Evolutionary conservation across 2,329 filamentous ascomycete genomes (phyloP), one percentile per base, ranked within the genome.

Genomic region (Chlorencoelia australis): DNA sequence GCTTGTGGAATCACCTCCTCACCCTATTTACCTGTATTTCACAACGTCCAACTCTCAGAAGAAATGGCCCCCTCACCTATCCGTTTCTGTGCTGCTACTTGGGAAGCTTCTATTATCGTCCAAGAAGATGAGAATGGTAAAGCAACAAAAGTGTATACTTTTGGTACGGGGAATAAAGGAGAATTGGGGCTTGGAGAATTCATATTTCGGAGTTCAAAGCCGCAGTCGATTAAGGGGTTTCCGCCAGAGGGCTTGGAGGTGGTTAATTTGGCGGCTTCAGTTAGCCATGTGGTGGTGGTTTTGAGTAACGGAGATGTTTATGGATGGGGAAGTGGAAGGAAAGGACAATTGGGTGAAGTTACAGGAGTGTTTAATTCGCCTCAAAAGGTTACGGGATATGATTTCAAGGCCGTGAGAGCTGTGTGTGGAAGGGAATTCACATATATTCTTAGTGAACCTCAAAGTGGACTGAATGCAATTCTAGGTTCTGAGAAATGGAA

Each of bases 381-480:
- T 4, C 64, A 71, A 7, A 77, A 67, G 57, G 68, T 94, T 15
- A 60, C 63, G 11, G 61, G 63, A 2, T 57, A 73, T 14, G 54
- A 59, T 4, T 93, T 93, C 56, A 62, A 60, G n/a, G 79, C 79
- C 2, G 58, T 60, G 9, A 69, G 73, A 44, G 85, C 75, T 1
- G 76, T 81, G 0, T 94, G 87, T 56, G 88, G 88, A 7, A 75
- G 83, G 43, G 85, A 95, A 43, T 89, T 94, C 51, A 94, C 87
- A 1, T 83, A 80, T 51, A 56, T 95, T 4, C 67, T 84, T 25
- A 69, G 70, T 4, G 59, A 64, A 4, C 56, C 68, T 18, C 60
- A 59, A 0, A 60, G 59, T n/a, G 82, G 82, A 3, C 59, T 76
- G 19, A 63, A 87, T 34, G 46, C 62, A 3, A 62, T 94, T 4